These are phyloP conservation scores for Komagataella populi DNA, from an alignment of 805 yeast species.

Conservation along the genomic window DNA sequence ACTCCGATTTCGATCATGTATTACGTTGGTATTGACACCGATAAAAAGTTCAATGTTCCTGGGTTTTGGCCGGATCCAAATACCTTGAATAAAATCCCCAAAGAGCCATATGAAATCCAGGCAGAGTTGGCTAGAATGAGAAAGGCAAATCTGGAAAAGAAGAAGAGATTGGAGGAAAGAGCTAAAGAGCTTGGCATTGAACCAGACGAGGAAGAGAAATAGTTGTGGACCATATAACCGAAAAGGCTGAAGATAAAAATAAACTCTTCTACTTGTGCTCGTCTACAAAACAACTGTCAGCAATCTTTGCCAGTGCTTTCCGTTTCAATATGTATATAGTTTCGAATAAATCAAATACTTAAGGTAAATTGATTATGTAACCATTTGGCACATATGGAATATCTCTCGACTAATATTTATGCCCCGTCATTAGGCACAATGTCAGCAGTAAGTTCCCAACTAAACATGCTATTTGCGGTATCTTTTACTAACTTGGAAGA, in stretches of 20 bases:
- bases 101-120: constrained; percentile 82
- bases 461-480: not conserved
- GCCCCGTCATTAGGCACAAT: not conserved
- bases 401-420: not conserved
- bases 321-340: not conserved
- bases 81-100: constrained; percentile 81
- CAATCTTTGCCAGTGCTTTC: not conserved
- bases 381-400: not conserved
- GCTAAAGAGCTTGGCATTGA: constrained; percentile 59
- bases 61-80: constrained; percentile 98
- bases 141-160: constrained; percentile 59
- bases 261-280: not conserved
- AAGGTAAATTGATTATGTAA: not conserved
- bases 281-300: not conserved
- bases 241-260: not conserved
- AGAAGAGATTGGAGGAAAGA: constrained; percentile 58
- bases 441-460: not conserved
- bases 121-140: constrained; percentile 84
- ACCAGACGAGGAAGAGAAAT: constrained; percentile 27
- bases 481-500: not conserved
- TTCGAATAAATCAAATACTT: not conserved
- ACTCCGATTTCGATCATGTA: constrained; percentile 90
- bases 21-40: constrained; percentile 84
- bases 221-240: not conserved
- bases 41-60: constrained; percentile 75